Base-by-base conservation (phyloP, 345 rosid species). In the Citrus mangshanensis region DNA sequence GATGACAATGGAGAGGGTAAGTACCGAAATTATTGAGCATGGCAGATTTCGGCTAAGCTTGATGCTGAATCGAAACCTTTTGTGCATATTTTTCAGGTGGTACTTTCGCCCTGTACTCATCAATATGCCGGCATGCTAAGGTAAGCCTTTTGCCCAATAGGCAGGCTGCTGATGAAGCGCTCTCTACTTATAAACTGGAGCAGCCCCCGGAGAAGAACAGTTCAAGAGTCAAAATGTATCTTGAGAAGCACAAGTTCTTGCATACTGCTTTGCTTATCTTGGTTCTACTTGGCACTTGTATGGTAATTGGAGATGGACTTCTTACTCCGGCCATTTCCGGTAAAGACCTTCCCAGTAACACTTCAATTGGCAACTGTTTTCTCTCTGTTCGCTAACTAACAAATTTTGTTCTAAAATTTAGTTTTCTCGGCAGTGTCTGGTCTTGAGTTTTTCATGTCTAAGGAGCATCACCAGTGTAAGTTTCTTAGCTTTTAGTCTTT, bases 311-410 rank as follows among this genome's bases (percentile, higher is more conserved):
- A 76, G 99, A 97, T 84, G 98, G 98, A 70, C 78, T 97, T 71
- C 98, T 97, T 65, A 97, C 99, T 80, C 98, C 99, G 54, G 97
- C 98, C 61, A 97, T 97, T 82, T 97, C 99, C 4, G 99, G 99
- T 93, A 88, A 67, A 54, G 42, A 64, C 63, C 70, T 27, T 66
- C 74, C 22, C 60, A 6, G 37, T 68, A 30, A 10, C 69, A 40
- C 24, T 49, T 74, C 7, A 30, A 55, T 78, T 76, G 61, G 38
- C 62, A 1, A 35, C 10, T 8, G 35, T 32, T 63, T 74, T 30
- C 67, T 75, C 21, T 9, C 28, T 3, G 27, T 72, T 73, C 73
- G 14, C 8, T 79, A 75, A 65, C 63, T 28, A 1, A 37, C 65
- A 54, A n/a, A 64, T 69, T 56, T 75, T 74, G 51, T 75, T 80